Conservation (phyloP, 805 yeast species). For the Wickerhamiella occidentalis region DNA sequence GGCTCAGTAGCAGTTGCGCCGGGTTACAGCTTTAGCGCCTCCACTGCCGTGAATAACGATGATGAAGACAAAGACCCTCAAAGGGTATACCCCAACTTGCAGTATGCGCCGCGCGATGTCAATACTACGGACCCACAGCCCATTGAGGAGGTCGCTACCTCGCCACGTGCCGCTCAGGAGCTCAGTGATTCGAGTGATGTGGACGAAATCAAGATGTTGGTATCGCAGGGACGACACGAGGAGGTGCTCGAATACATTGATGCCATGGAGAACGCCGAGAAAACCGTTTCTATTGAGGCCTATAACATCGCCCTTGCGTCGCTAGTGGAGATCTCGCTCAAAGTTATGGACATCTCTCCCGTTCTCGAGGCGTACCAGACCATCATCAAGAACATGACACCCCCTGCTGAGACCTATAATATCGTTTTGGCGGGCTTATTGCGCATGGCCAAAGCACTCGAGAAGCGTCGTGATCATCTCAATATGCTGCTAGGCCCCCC, state of each 20-base stretch:
- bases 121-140: background rate
- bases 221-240: conserved; percentile 4
- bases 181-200: background rate
- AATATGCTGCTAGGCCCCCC: conserved; percentile 15
- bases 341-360: conserved; percentile 18
- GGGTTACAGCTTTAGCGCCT: background rate
- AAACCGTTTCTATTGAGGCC: conserved; percentile 14
- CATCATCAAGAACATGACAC: conserved; percentile 21
- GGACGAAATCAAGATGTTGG: background rate
- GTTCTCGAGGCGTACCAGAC: conserved; percentile 24
- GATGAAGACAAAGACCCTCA: conserved; percentile 13
- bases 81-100: background rate
- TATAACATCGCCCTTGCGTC: conserved; percentile 22
- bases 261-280: conserved; percentile 12
- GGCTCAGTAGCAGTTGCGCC: conserved; percentile 4
- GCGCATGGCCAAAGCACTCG: conserved; percentile 16
- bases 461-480: conserved; percentile 8
- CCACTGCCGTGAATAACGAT: conserved; percentile 7
- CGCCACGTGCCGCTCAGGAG: background rate
- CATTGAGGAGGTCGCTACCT: background rate
- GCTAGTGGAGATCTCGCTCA: conserved; percentile 13
- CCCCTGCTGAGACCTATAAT: conserved; percentile 22
- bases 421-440: conserved; percentile 22
- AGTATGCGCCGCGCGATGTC: background rate
- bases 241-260: conserved; percentile 8